Conservation (phyloP, 2,329 filamentous ascomycete species). For the Calonectria hongkongensis region DNA sequence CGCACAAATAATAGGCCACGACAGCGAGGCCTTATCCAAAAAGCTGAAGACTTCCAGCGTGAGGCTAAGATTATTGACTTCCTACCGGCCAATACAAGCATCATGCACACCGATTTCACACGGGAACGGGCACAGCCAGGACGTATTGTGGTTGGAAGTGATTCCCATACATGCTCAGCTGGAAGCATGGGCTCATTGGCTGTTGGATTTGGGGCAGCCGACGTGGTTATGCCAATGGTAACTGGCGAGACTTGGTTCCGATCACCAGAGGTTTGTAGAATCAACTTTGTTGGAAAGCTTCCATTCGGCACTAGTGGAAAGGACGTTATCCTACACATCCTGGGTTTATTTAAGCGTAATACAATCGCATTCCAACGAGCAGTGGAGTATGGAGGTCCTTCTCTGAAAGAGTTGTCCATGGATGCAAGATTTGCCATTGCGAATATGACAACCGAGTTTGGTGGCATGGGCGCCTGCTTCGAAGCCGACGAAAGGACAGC, state of each 20-base stretch:
- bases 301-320: conserved; percentile 5
- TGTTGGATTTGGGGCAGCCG: conserved; percentile 2
- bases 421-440: conserved; percentile 13
- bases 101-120: conserved; percentile 12
- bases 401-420: conserved; percentile 18
- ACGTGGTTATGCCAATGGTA: conserved; percentile 64
- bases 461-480: conserved; percentile 14
- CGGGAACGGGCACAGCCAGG: background rate
- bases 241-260: conserved; percentile 69
- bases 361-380: conserved; percentile 15
- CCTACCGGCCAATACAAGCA: background rate
- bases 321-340: background rate
- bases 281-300: conserved; percentile 64
- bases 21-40: conserved; percentile 11
- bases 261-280: conserved; percentile 64
- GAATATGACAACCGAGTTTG: conserved; percentile 17
- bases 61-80: conserved; percentile 18
- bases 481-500: background rate
- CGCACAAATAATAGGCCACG: conserved; percentile 1
- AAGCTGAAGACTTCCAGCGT: conserved; percentile 7
- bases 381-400: conserved; percentile 4
- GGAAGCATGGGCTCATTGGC: conserved; percentile 10
- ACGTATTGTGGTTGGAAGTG: conserved; percentile 5
- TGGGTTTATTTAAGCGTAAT: background rate
- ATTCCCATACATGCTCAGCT: conserved; percentile 2